Conservation (phyloP, 495 filamentous ascomycete genomes). For the Durotheca rogersii region DNA sequence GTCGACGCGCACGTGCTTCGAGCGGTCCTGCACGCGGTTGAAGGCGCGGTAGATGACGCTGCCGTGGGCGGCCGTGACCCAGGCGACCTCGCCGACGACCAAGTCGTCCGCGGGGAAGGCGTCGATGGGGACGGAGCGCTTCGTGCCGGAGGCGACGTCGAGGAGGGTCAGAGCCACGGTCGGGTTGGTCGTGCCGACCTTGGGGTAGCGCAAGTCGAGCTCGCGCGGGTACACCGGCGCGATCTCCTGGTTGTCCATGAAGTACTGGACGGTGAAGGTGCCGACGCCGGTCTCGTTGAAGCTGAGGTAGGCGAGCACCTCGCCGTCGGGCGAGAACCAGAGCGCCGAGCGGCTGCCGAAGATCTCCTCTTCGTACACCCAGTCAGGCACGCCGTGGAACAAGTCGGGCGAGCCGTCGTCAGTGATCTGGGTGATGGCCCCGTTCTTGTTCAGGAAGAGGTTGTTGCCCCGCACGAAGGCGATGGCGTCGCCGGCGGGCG, state of each 20-base stretch:
- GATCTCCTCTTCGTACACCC: conserved; percentile 66
- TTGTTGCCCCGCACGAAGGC: conserved; percentile 60
- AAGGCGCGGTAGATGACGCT: conserved; percentile 55
- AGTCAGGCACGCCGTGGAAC: conserved; percentile 62
- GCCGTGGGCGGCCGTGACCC: conserved; percentile 54
- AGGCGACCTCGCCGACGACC: conserved; percentile 58
- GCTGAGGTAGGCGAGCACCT: conserved; percentile 56
- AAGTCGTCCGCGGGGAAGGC: conserved; percentile 52
- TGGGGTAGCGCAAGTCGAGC: conserved; percentile 56
- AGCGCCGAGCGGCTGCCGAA: conserved; percentile 50
- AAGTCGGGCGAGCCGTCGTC: conserved; percentile 53
- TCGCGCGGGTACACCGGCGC: conserved; percentile 55
- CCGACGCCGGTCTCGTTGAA: conserved; percentile 61
- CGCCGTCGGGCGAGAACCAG: conserved; percentile 60
- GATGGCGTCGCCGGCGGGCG: conserved; percentile 48
- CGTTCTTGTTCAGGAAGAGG: conserved; percentile 53
- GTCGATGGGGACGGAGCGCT: conserved; percentile 38
- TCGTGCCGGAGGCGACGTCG: conserved; percentile 38
- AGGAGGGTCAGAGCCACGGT: conserved; percentile 54
- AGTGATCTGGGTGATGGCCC: conserved; percentile 52
- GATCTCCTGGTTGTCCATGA: conserved; percentile 49
- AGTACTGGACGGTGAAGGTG: conserved; percentile 59
- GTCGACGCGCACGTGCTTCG: conserved; percentile 48
- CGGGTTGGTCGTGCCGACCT: conserved; percentile 59
- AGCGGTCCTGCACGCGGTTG: conserved; percentile 58